Conservation (phyloP, 352 stramenopile genomes). For the Phytopythium ostracodes region DNA sequence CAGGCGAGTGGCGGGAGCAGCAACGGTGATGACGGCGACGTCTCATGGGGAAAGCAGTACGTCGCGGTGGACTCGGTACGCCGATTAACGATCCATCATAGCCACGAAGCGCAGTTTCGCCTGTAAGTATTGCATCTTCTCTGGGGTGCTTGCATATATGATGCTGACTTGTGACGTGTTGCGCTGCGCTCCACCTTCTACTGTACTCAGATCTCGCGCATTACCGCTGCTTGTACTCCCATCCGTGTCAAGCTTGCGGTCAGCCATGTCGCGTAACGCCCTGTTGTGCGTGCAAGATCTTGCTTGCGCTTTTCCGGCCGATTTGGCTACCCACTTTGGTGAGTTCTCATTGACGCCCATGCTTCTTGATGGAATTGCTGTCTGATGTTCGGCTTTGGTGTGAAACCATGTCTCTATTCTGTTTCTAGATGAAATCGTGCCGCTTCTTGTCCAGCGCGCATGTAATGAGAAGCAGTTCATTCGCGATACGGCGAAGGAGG, state of each 20-base stretch:
- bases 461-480: slow-evolving; percentile 78
- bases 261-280: slow-evolving; percentile 59
- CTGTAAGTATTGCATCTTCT: slow-evolving; percentile 18
- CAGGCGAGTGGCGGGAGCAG: background rate
- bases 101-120: slow-evolving; percentile 18
- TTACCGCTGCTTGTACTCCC: slow-evolving; percentile 42
- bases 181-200: background rate
- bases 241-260: slow-evolving; percentile 54
- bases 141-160: background rate
- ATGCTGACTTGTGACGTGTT: slow-evolving; percentile 5
- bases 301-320: slow-evolving; percentile 22
- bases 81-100: slow-evolving; percentile 34
- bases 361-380: background rate
- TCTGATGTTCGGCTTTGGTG: slow-evolving; percentile 3
- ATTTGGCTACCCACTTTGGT: slow-evolving; percentile 29
- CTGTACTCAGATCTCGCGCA: slow-evolving; percentile 9
- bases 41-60: slow-evolving; percentile 41
- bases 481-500: slow-evolving; percentile 45
- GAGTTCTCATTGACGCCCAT: background rate
- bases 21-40: slow-evolving; percentile 10
- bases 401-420: background rate
- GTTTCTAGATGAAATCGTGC: slow-evolving; percentile 32
- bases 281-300: slow-evolving; percentile 66
- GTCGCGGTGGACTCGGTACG: slow-evolving; percentile 39
- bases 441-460: slow-evolving; percentile 44